Base-by-base conservation (phyloP, 202 grass and related monocot species). In the Digitaria exilis region DNA sequence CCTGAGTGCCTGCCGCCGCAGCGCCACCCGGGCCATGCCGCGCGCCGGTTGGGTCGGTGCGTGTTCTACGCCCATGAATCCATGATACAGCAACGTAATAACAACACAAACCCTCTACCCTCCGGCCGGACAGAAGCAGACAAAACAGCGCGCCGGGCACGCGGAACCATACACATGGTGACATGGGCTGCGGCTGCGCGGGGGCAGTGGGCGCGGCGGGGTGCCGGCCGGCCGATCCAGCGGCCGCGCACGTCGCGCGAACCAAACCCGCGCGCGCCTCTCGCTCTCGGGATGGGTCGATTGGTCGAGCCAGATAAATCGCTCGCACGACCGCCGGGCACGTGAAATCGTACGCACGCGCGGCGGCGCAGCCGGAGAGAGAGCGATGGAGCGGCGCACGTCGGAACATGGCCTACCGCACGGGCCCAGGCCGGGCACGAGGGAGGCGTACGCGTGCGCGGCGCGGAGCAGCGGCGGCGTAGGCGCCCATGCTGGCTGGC, bases 401-500 rank as follows among this genome's bases (percentile, higher is more conserved):
- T 70, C 7, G 49, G 49, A 19, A 49, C 17, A 14, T 12, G 46
- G 9, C 15, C 16, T 4, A 4, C 48, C 4, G 42, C 10, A 44
- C 42, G 42, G 7, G 9, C 42, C 9, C 42, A 10, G 45, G 46
- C 46, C 46, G 18, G 62, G 62, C 62, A 65, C 62, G 18, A 39
- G 63, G 63, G 63, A 34, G 4, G n/a, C 32, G 63, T 66, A 66
- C 18, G 63, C 63, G 32, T 2, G 52, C 52, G 48, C 48, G 48
- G 48, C 48, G 48, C 48, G 48, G 46, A 16, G 46, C 46, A n/a
- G n/a, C 3, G 6, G 5, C 18, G 55, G 3, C 0, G 25, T 2
- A 9, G 3, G 18, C 37, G 73, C 55, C 74, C 55, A 77, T 61
- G 74, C 74, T 42, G 66, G 11, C 43, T n/a, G n/a, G n/a, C n/a